phyloP scores from a whole-genome alignment of 768 basidiomycete genomes.

The Boletus vermiculosoides region DNA sequence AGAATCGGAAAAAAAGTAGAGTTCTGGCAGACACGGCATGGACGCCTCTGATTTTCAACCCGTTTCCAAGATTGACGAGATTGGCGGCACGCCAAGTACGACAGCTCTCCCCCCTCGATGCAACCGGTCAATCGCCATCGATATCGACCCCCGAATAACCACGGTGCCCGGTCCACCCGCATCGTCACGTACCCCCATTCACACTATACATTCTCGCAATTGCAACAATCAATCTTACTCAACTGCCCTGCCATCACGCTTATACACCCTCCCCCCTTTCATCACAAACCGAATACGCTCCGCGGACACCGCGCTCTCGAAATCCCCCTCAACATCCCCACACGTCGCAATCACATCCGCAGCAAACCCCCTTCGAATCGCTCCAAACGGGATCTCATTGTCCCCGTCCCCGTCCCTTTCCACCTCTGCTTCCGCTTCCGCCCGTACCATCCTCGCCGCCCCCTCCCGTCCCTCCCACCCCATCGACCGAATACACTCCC shows the following conservation, averaged over 20 bases:
- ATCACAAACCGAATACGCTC: conserved; percentile 53
- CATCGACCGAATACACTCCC: conserved; percentile 51
- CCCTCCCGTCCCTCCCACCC: conserved; percentile 43
- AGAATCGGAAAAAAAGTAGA: background rate
- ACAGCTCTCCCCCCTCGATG: no score
- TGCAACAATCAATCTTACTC: background rate
- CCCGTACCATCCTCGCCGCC: conserved; percentile 23
- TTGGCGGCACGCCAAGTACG: background rate
- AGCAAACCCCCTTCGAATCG: conserved; percentile 51
- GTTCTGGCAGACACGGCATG: background rate
- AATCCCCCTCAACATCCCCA: conserved; percentile 39
- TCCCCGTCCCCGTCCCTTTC: conserved; percentile 35
- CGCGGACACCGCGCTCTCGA: conserved; percentile 45
- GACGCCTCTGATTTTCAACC: background rate
- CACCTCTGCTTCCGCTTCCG: conserved; percentile 23
- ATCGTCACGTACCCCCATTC: background rate
- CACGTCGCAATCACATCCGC: conserved; percentile 46
- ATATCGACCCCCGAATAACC: background rate
- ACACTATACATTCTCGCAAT: no score
- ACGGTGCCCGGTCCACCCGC: background rate
- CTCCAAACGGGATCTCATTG: conserved; percentile 56
- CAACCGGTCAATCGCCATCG: background rate
- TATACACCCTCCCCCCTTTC: conserved; percentile 53
- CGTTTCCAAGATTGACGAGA: background rate
- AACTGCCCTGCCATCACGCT: conserved; percentile 34